A percentile compares a stretch with the other conserved stretches of the same genome.
Conservation (phyloP, 345 rosid genomes). For the Geranium rotundifolium region DNA sequence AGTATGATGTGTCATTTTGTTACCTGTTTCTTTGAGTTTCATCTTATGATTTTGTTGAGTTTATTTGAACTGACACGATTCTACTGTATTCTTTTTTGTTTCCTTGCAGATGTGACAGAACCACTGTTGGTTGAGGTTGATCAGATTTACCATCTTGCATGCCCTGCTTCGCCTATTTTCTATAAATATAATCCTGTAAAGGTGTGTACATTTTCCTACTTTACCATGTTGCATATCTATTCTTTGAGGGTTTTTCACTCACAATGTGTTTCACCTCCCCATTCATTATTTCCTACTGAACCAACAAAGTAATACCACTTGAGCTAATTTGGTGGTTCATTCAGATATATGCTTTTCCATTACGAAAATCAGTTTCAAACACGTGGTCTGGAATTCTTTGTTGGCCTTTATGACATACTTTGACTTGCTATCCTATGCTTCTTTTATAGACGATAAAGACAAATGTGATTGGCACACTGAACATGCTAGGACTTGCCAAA, state of each 20-base stretch:
- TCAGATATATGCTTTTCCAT: not conserved
- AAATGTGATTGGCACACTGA: conserved; percentile 86
- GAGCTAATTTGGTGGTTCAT: too few relatives aligned
- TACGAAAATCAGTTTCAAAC: not conserved
- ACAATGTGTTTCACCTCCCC: too few relatives aligned
- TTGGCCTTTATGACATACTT: not conserved
- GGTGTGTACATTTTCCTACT: too few relatives aligned
- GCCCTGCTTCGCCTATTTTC: too few relatives aligned
- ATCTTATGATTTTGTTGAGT: not conserved
- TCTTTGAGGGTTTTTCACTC: too few relatives aligned
- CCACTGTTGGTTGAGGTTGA: too few relatives aligned
- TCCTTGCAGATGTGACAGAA: conserved; percentile 50
- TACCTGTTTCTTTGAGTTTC: not conserved
- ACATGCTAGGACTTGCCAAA: conserved; percentile 97
- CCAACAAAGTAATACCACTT: too few relatives aligned
- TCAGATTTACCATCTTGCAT: too few relatives aligned
- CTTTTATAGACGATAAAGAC: conserved; percentile 78
- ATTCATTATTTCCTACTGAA: not conserved
- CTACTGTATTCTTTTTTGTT: not conserved
- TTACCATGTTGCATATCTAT: conserved; percentile 96
- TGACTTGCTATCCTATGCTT: not conserved
- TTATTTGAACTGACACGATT: not conserved
- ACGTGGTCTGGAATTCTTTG: not conserved
- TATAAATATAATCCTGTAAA: too few relatives aligned
- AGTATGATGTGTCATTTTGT: not conserved